A percentile compares a stretch with the other conserved stretches of the same genome.
phyloP scores from a whole-genome alignment of 495 filamentous ascomycete genomes.

The Chaetomium tenue region DNA sequence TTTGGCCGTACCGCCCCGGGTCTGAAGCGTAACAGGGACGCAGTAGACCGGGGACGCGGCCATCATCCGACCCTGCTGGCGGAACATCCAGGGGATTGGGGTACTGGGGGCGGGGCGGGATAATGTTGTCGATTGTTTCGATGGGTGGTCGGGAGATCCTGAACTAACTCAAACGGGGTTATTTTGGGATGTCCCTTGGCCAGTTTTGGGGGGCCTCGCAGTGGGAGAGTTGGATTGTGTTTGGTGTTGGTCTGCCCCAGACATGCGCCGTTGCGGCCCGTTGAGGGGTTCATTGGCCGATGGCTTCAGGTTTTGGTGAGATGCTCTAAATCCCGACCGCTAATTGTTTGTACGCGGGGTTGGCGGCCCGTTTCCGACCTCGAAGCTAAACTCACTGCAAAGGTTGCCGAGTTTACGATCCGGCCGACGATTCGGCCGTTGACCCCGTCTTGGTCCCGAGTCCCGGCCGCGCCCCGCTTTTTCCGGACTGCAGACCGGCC shows the following conservation, averaged over 20 bases:
- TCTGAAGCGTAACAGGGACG: conserved; percentile 1
- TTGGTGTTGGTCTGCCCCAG: neutral
- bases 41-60: neutral
- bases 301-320: neutral
- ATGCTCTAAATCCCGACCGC: neutral
- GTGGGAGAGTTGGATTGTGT: neutral
- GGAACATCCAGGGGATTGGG: neutral
- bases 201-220: neutral
- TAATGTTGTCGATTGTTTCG: neutral
- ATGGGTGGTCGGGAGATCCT: neutral
- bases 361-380: conserved; percentile 15
- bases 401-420: conserved; percentile 18
- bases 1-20: neutral
- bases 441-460: conserved; percentile 6
- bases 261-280: conserved; percentile 2
- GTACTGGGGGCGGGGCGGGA: too few species aligned
- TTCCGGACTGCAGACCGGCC: conserved; percentile 1
- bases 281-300: neutral
- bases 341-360: neutral
- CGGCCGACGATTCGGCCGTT: conserved; percentile 12
- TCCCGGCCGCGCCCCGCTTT: conserved; percentile 10
- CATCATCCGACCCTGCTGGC: neutral
- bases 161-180: neutral
- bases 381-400: neutral
- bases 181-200: neutral